Conservation (phyloP, 2,329 filamentous ascomycete species). For the Penicillium sumatraense region DNA sequence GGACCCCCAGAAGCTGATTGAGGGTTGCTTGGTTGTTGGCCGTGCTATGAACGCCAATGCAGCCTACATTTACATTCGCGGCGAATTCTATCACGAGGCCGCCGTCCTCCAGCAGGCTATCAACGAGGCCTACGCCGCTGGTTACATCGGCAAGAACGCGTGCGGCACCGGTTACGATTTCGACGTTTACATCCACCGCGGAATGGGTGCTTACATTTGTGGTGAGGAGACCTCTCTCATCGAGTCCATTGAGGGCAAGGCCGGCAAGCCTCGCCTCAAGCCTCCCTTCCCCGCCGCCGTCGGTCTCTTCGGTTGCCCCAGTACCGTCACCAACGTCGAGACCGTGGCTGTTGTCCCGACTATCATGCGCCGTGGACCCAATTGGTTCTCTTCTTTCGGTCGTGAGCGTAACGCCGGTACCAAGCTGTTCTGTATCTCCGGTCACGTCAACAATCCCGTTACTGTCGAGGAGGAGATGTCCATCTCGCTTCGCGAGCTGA, state of each 20-base stretch:
- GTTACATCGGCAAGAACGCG: conserved; percentile 96
- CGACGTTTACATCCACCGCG: conserved; percentile 94
- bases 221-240: conserved; percentile 98
- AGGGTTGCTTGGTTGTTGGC: conserved; percentile 93
- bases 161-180: conserved; percentile 97
- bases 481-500: conserved; percentile 91
- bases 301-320: conserved; percentile 96
- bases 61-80: conserved; percentile 99
- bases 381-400: conserved; percentile 92
- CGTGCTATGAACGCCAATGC: conserved; percentile 98
- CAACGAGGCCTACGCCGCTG: conserved; percentile 94
- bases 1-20: conserved; percentile 97
- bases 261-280: conserved; percentile 97
- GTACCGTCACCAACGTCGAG: conserved; percentile 97
- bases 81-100: conserved; percentile 96
- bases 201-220: conserved; percentile 96
- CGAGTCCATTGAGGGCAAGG: conserved; percentile 97
- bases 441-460: conserved; percentile 97
- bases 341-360: conserved; percentile 94
- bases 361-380: conserved; percentile 88
- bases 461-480: conserved; percentile 99
- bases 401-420: conserved; percentile 96
- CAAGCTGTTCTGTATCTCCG: conserved; percentile 97
- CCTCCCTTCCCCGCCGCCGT: conserved; percentile 97
- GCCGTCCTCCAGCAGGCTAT: conserved; percentile 92